Conservation (phyloP, 176 grass and related monocot genomes). For the Musa beccarii region DNA sequence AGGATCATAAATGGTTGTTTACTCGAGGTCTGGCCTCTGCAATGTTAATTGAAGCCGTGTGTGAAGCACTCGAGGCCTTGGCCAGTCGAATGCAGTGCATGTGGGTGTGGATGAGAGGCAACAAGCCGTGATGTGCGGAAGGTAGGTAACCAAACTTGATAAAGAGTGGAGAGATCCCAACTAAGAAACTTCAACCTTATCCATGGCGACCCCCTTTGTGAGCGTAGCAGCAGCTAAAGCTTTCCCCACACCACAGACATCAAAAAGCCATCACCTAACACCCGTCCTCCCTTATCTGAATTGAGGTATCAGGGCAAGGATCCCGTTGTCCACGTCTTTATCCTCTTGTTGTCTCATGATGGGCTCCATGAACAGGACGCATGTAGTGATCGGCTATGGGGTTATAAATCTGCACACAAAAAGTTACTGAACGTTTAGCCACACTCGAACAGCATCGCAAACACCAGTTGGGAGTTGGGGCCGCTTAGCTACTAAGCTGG, state of each 20-base stretch:
- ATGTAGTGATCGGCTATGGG: no score
- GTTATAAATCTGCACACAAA: not conserved
- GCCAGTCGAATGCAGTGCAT: not conserved
- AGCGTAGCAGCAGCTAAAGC: not conserved
- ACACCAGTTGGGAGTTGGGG: no score
- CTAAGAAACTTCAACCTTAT: not conserved
- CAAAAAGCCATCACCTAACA: not conserved
- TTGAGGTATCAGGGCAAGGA: not conserved
- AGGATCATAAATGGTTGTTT: no score
- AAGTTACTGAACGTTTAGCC: not conserved
- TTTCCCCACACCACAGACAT: not conserved
- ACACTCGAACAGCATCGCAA: no score
- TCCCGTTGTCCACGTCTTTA: not conserved
- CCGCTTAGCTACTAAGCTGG: no score
- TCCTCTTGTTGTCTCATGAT: not conserved
- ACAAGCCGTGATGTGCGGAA: not conserved
- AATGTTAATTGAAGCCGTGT: no score
- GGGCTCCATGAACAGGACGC: not conserved
- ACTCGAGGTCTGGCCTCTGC: no score
- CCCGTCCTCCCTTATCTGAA: not conserved
- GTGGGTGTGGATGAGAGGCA: not conserved
- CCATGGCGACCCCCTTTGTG: not conserved
- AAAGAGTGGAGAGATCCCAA: not conserved
- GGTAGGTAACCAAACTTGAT: constrained; percentile 8
- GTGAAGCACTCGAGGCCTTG: not conserved